Conservation (phyloP, 495 filamentous ascomycete genomes). For the Podospora tetraspora region DNA sequence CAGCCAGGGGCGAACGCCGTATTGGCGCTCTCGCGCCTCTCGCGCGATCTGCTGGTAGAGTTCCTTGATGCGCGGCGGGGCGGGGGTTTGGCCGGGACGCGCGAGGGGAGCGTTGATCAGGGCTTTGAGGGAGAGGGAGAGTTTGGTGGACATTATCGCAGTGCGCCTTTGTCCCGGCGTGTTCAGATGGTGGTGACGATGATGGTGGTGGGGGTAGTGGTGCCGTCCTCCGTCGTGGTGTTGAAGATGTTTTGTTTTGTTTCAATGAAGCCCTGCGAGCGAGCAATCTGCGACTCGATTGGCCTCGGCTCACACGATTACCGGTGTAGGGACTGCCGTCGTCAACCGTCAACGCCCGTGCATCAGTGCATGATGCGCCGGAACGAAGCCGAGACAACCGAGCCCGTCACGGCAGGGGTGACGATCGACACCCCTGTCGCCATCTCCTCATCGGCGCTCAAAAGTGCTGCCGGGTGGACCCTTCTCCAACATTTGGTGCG, state of each 20-base stretch:
- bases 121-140: slow-evolving; percentile 61
- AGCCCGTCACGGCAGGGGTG: background rate
- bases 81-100: slow-evolving; percentile 60
- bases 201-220: background rate
- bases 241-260: background rate
- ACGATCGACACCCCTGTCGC: background rate
- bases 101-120: slow-evolving; percentile 65
- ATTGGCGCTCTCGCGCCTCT: slow-evolving; percentile 47
- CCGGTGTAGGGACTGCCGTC: background rate
- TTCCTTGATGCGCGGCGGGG: slow-evolving; percentile 52
- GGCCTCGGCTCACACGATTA: background rate
- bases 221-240: background rate
- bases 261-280: background rate
- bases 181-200: background rate
- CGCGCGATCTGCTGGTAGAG: slow-evolving; percentile 56
- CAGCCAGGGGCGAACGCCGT: slow-evolving; percentile 59
- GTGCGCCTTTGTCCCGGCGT: background rate
- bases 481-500: background rate
- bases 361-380: background rate
- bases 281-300: too few species aligned
- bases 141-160: slow-evolving; percentile 54
- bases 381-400: background rate
- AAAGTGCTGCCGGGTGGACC: background rate
- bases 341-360: background rate
- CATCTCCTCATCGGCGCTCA: background rate